A percentile compares a stretch with the other conserved stretches of the same genome.
These are phyloP conservation scores for Dichomitus squalens DNA, from an alignment of 1,284 basidiomycete genomes.

Conservation along the genomic window DNA sequence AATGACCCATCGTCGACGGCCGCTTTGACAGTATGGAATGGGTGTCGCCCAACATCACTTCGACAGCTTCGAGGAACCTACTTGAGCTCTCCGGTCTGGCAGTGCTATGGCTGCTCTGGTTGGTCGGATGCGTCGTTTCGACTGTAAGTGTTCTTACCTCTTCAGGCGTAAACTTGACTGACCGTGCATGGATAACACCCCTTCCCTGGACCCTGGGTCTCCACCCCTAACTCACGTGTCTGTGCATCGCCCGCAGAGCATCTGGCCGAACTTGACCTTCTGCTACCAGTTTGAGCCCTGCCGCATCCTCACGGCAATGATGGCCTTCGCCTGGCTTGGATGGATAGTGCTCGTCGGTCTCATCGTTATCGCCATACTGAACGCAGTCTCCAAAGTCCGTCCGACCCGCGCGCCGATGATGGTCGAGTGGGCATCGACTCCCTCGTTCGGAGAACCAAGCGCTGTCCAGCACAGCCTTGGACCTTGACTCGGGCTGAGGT, in stretches of 20 bases:
- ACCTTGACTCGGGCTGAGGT: neutral
- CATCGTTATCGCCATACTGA: slow-evolving; percentile 43
- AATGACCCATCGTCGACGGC: slow-evolving; percentile 44
- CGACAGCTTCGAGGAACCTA: slow-evolving; percentile 26
- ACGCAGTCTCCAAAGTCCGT: slow-evolving; percentile 19
- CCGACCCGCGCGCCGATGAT: slow-evolving; percentile 11
- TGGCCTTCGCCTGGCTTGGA: slow-evolving; percentile 70
- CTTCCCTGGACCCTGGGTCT: neutral
- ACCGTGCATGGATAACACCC: neutral
- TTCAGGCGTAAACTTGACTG: neutral
- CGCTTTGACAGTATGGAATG: slow-evolving; percentile 12
- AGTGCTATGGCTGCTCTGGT: slow-evolving; percentile 67
- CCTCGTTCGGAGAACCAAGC: neutral
- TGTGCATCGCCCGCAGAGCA: slow-evolving; percentile 27
- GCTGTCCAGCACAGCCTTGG: too few species aligned
- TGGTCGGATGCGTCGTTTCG: slow-evolving; percentile 61
- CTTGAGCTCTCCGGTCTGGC: slow-evolving; percentile 58
- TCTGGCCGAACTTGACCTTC: slow-evolving; percentile 60
- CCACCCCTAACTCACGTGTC: neutral
- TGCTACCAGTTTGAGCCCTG: slow-evolving; percentile 60
- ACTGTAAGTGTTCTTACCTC: slow-evolving; percentile 45
- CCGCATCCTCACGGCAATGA: slow-evolving; percentile 60
- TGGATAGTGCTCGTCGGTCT: slow-evolving; percentile 61
- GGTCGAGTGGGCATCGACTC: slow-evolving; percentile 23
- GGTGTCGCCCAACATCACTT: slow-evolving; percentile 9